Evolutionary conservation across 495 filamentous ascomycete species (phyloP), one percentile per base, ranked within the genome.

Genomic region (Copromyces sp.): DNA sequence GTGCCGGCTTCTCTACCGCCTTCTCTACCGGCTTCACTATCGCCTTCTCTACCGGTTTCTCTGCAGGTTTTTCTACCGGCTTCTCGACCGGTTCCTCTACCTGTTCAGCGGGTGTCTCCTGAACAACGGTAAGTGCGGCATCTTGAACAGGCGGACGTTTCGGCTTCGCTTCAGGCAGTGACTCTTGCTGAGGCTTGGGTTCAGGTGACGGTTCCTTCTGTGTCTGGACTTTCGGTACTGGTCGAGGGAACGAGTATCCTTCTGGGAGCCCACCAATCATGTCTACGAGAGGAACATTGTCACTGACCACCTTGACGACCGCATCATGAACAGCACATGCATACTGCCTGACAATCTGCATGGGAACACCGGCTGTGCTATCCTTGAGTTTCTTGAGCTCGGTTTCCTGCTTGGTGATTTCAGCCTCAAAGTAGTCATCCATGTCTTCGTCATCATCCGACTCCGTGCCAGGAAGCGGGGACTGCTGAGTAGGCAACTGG

Each of bases 391-490:
- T 79, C 68, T 78, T 78, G 35, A 88, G 73, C 37, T 87, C 80
- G 1, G 73, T 74, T 39, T 86, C 81, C 2, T 79, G 73, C 68
- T 86, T 82, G 9, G 75, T 74, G 70, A 87, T 86, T 71, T 84
- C 77, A 3, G 79, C 73, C 68, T 85, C 81, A 53, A 88, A 85
- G 40, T 85, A 84, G 29, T 84, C 83, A 37, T 84, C 85, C 69
- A 87, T 81, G 39, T 87, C 85, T 65, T 87, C 84, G 35, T 86
- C 81, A n/a, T 79, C 85, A 17, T 83, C 86, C n/a, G 85, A 86
- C 47, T 86, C 85, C 4, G 76, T 68, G n/a, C 78, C 75, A 41
- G 78, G 71, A 5, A 74, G 35, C 9, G 73, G 72, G 5, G 69
- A 53, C 72, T 81, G 78, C 41, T 77, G 81, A 44, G 74, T 70